These are phyloP conservation scores for Tylopilus balloui DNA, from an alignment of 768 basidiomycete genomes.

Conservation along the genomic window DNA sequence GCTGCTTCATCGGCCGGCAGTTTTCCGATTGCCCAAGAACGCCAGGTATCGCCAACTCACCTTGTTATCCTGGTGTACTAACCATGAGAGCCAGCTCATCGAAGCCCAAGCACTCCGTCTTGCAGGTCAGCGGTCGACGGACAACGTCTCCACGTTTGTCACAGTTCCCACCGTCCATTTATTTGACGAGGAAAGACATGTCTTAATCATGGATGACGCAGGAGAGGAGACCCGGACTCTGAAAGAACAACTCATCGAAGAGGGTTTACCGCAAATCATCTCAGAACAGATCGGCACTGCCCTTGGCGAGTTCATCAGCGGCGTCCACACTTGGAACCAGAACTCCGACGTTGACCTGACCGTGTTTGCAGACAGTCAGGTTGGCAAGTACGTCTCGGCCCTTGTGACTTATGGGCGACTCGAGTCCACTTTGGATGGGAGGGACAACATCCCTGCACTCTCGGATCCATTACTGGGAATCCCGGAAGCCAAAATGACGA, in stretches of 20 bases:
- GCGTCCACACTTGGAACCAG: conserved; percentile 48
- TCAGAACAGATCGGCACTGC: conserved; percentile 46
- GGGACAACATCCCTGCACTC: conserved; percentile 33
- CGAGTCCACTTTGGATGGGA: conserved; percentile 35
- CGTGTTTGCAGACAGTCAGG: conserved; percentile 37
- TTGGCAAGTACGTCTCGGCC: conserved; percentile 40
- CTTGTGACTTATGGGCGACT: conserved; percentile 44
- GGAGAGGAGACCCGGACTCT: conserved; percentile 38
- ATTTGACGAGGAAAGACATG: conserved; percentile 46
- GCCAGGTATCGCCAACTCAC: conserved; percentile 43
- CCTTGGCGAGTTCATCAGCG: conserved; percentile 52
- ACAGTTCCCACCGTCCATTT: conserved; percentile 47
- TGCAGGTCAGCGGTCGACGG: conserved; percentile 33
- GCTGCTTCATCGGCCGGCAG: conserved; percentile 23
- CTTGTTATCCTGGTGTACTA: neutral
- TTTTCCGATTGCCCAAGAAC: conserved; percentile 38
- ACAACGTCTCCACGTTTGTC: conserved; percentile 36
- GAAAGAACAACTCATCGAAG: conserved; percentile 39
- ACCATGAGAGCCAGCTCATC: conserved; percentile 34
- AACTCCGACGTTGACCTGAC: conserved; percentile 26
- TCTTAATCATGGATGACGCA: conserved; percentile 61
- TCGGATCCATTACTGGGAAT: conserved; percentile 40
- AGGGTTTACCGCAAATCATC: conserved; percentile 25
- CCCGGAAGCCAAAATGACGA: conserved; percentile 33
- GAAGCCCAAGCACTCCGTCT: conserved; percentile 49